Evolutionary conservation across 2,329 filamentous ascomycete genomes (phyloP).

Genomic region (Curvularia spicifera): DNA sequence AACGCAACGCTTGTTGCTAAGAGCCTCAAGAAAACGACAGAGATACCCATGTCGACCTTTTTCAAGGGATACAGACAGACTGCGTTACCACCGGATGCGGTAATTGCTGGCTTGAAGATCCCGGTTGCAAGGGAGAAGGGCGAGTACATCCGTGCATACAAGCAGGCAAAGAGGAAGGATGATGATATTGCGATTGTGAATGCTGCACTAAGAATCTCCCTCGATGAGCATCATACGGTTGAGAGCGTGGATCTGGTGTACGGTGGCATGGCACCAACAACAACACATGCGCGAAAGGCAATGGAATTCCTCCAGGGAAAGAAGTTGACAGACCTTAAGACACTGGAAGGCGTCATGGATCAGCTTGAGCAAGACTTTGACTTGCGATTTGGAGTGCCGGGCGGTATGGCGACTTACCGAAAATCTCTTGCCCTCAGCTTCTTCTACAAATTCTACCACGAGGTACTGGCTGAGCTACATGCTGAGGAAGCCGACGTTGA

Average conservation of each 20-base stretch:
- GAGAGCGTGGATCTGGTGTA: conserved; percentile 82
- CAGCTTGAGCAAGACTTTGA: conserved; percentile 90
- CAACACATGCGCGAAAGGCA: conserved; percentile 82
- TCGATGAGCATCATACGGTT: conserved; percentile 73
- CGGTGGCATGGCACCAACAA: conserved; percentile 93
- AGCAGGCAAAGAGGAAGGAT: conserved; percentile 95
- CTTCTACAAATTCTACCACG: conserved; percentile 97
- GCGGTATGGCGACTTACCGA: conserved; percentile 96
- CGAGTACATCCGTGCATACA: conserved; percentile 89
- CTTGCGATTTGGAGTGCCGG: conserved; percentile 86
- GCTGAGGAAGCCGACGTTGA: conserved; percentile 64
- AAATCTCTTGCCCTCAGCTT: conserved; percentile 90
- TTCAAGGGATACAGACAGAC: conserved; percentile 92
- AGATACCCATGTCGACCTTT: conserved; percentile 91
- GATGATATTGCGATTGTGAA: conserved; percentile 99
- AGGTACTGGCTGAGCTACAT: conserved; percentile 71
- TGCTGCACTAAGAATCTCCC: conserved; percentile 75
- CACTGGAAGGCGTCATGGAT: conserved; percentile 87
- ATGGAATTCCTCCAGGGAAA: conserved; percentile 77
- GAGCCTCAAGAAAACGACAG: conserved; percentile 72
- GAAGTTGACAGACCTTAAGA: conserved; percentile 78
- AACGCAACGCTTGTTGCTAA: conserved; percentile 83
- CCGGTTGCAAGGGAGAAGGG: conserved; percentile 75
- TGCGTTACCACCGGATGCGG: conserved; percentile 77
- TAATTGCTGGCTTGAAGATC: conserved; percentile 87